Conservation (phyloP, 805 yeast genomes). For the Zygoascus tannicola region DNA sequence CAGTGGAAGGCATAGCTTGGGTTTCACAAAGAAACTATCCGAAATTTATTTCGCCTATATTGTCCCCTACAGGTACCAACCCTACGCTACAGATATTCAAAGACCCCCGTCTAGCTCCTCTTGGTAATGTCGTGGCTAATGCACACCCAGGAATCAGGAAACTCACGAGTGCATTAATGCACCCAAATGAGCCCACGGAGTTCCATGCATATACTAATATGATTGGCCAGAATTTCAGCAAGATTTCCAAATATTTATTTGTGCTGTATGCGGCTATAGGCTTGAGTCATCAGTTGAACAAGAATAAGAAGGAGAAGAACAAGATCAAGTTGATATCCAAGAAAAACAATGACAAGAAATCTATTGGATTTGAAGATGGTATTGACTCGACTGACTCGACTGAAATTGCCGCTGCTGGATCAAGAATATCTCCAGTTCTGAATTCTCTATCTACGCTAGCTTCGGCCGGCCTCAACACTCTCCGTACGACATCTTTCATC, state of each 20-base stretch:
- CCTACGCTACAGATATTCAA: constrained; percentile 12
- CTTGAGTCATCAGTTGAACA: constrained; percentile 5
- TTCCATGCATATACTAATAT: constrained; percentile 19
- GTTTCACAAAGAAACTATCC: constrained; percentile 28
- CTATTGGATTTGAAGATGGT: background rate
- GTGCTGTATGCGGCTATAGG: constrained; percentile 22
- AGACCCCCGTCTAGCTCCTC: constrained; percentile 11
- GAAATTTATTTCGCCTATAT: constrained; percentile 23
- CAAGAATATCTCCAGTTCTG: constrained; percentile 3
- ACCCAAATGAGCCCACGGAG: constrained; percentile 24
- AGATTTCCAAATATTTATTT: constrained; percentile 23
- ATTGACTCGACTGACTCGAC: background rate
- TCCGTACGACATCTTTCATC: constrained; percentile 27
- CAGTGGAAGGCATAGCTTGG: constrained; percentile 25
- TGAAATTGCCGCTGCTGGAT: constrained; percentile 3
- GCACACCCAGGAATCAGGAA: constrained; percentile 28
- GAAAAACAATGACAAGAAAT: background rate
- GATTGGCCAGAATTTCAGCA: constrained; percentile 18
- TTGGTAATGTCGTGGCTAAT: constrained; percentile 21
- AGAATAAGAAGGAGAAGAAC: background rate
- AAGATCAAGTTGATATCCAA: background rate
- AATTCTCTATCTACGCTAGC: constrained; percentile 4
- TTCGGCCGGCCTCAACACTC: constrained; percentile 17
- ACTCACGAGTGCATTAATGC: constrained; percentile 26
- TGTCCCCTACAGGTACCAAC: constrained; percentile 17